These are phyloP conservation scores for Cercophora newfieldiana DNA, from an alignment of 495 filamentous ascomycete genomes.

Conservation along the genomic window DNA sequence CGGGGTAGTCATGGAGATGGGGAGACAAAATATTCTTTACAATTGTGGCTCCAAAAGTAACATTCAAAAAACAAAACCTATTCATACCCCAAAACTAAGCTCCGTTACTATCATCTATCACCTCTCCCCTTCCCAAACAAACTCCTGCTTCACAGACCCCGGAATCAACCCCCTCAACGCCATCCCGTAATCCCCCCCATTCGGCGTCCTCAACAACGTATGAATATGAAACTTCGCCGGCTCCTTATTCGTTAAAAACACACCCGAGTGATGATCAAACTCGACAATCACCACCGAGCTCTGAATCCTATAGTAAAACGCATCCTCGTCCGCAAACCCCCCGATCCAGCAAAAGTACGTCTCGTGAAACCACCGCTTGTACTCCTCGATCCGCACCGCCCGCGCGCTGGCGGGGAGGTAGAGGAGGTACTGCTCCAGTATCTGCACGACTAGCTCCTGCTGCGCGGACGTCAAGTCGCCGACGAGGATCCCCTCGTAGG, in stretches of 20 bases:
- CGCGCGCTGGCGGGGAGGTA: slow-evolving; percentile 60
- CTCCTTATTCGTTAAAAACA: slow-evolving; percentile 70
- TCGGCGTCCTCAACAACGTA: slow-evolving; percentile 67
- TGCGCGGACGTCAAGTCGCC: slow-evolving; percentile 46
- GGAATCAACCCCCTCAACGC: slow-evolving; percentile 37
- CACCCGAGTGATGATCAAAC: slow-evolving; percentile 79
- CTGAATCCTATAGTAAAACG: slow-evolving; percentile 77
- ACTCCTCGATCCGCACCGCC: slow-evolving; percentile 51
- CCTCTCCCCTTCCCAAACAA: slow-evolving; percentile 23
- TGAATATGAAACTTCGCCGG: slow-evolving; percentile 79
- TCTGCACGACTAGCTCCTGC: slow-evolving; percentile 53
- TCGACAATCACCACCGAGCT: slow-evolving; percentile 70
- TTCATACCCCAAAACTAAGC: not conserved
- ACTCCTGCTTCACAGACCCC: slow-evolving; percentile 38
- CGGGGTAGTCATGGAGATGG: no score
- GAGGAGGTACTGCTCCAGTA: slow-evolving; percentile 61
- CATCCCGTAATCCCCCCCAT: slow-evolving; percentile 72
- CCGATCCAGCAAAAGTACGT: slow-evolving; percentile 80
- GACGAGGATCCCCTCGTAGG: slow-evolving; percentile 66
- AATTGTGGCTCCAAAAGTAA: no score
- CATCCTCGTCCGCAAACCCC: slow-evolving; percentile 60
- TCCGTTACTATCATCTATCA: not conserved
- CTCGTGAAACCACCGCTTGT: slow-evolving; percentile 56
- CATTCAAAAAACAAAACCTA: not conserved
- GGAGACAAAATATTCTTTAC: not conserved